phyloP scores from a whole-genome alignment of 129 eudicot species.

The Helianthus tuberosus region DNA sequence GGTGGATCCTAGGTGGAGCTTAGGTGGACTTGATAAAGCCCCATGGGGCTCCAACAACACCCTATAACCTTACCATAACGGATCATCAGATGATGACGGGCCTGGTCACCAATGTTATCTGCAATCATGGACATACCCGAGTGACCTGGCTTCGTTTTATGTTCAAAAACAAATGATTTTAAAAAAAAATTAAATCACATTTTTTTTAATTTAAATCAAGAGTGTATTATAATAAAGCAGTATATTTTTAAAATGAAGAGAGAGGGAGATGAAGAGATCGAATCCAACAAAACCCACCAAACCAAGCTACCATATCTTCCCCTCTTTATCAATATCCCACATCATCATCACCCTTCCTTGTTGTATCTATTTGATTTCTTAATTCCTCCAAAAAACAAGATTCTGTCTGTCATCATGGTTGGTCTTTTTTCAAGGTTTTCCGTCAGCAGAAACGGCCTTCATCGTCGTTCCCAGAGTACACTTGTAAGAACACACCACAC shows the following conservation, averaged over 20 bases:
- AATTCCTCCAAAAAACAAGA: neutral
- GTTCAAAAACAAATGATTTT: no score
- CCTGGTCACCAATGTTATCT: no score
- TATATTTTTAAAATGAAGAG: neutral
- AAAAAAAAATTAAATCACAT: neutral
- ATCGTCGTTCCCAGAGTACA: slow-evolving; percentile 83
- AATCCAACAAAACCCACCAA: slow-evolving; percentile 39
- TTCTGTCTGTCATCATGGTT: slow-evolving; percentile 41
- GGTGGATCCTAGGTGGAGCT: no score
- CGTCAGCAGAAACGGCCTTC: slow-evolving; percentile 54
- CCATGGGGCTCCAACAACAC: no score
- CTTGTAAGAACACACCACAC: slow-evolving; percentile 48
- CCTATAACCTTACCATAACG: no score
- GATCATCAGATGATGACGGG: no score
- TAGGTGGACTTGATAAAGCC: no score
- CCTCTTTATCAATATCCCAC: slow-evolving; percentile 9
- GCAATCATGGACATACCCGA: no score
- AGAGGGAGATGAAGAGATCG: slow-evolving; percentile 15
- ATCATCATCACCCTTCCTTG: slow-evolving; percentile 1
- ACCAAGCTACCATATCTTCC: slow-evolving; percentile 27
- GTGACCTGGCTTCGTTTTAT: no score
- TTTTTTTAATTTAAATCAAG: neutral
- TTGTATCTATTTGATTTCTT: neutral
- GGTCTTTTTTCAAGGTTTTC: slow-evolving; percentile 87
- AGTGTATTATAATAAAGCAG: neutral